Conservation (phyloP, 371 early-diverging fungal genomes). For the Mucor sp. region DNA sequence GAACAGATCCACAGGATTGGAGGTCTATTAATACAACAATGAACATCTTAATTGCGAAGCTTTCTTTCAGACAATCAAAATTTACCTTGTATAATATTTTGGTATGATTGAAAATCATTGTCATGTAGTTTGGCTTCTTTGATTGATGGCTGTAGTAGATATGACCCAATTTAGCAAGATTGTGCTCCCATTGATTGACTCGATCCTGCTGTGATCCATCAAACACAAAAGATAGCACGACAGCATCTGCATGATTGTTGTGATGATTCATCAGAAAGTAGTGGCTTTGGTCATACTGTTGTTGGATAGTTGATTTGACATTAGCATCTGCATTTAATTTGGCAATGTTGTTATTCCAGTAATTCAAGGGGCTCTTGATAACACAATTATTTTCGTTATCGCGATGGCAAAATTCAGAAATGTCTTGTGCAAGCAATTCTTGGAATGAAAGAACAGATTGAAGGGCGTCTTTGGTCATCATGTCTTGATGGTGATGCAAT, state of each 20-base stretch:
- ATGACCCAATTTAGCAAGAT: slow-evolving; percentile 30
- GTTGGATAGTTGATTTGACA: slow-evolving; percentile 32
- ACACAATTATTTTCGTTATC: slow-evolving; percentile 15
- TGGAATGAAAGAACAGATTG: background rate
- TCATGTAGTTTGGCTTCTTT: slow-evolving; percentile 55
- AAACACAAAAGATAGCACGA: slow-evolving; percentile 45
- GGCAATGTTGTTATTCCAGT: slow-evolving; percentile 40
- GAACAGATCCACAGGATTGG: background rate
- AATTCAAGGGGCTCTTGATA: slow-evolving; percentile 34
- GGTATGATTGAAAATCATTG: background rate
- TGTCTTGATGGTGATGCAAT: background rate
- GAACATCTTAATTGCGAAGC: too few species aligned
- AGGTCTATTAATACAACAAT: background rate
- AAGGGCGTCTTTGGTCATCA: background rate
- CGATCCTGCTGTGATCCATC: slow-evolving; percentile 21
- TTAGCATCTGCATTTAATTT: slow-evolving; percentile 33
- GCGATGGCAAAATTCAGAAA: slow-evolving; percentile 3
- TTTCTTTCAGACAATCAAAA: background rate
- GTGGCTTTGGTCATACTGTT: slow-evolving; percentile 18
- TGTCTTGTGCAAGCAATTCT: background rate
- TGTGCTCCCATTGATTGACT: slow-evolving; percentile 1
- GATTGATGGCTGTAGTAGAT: background rate
- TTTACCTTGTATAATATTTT: background rate
- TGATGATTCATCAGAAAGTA: slow-evolving; percentile 1
- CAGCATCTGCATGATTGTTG: slow-evolving; percentile 3